A percentile compares a stretch with the other conserved stretches of the same genome.
phyloP scores from a whole-genome alignment of 148 eudicot species.

The Simmondsia chinensis region DNA sequence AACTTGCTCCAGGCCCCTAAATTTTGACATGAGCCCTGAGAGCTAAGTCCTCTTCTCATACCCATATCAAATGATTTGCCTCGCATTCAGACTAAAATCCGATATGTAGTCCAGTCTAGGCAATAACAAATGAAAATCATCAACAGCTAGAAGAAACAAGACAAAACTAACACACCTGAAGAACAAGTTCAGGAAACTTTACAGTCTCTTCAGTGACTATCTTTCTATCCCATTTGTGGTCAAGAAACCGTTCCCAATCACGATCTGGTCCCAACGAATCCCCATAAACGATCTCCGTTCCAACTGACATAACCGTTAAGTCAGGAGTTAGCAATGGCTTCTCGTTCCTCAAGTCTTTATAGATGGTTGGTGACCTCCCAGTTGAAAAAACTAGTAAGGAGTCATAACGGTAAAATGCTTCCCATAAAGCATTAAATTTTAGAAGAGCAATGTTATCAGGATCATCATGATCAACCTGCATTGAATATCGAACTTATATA shows the following conservation, averaged over 20 bases:
- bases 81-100: too few species aligned
- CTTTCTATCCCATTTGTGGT: conserved; percentile 52
- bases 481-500: background rate
- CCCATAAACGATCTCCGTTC: conserved; percentile 74
- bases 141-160: background rate
- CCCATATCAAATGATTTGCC: too few species aligned
- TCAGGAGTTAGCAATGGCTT: conserved; percentile 72
- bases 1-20: too few species aligned
- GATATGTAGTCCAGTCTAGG: too few species aligned
- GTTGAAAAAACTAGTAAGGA: conserved; percentile 66
- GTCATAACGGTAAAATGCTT: conserved; percentile 56
- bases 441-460: conserved; percentile 45
- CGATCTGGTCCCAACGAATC: conserved; percentile 53
- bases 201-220: conserved; percentile 41
- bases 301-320: conserved; percentile 66
- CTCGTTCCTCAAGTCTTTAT: conserved; percentile 55
- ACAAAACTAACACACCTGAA: conserved; percentile 36
- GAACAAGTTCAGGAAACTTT: conserved; percentile 50
- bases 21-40: too few species aligned
- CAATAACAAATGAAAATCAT: conserved; percentile 6
- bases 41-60: too few species aligned
- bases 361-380: conserved; percentile 58
- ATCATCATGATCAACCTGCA: conserved; percentile 76
- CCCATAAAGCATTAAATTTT: conserved; percentile 68
- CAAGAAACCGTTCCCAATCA: conserved; percentile 48